A percentile compares a stretch with the other conserved stretches of the same genome.
Evolutionary conservation across 1,284 basidiomycete species (phyloP).

Genomic region (Marasmius fiardii): DNA sequence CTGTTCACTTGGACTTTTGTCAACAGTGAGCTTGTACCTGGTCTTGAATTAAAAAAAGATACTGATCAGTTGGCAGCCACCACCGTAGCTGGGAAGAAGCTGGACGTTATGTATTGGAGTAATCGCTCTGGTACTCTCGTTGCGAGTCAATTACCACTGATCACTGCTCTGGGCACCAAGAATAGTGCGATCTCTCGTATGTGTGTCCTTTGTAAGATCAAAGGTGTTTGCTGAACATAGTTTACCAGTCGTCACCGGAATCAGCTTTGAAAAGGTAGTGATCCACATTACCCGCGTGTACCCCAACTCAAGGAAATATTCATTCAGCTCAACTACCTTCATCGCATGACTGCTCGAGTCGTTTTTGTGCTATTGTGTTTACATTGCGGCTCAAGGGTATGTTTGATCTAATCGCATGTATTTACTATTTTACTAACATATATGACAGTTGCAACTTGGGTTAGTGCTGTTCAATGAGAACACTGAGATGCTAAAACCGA

Average conservation of each 20-base stretch:
- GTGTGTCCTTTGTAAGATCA: conserved; percentile 19
- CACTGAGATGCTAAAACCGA: not conserved
- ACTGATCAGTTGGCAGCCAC: conserved; percentile 29
- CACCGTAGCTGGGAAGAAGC: conserved; percentile 27
- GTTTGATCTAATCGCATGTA: conserved; percentile 15
- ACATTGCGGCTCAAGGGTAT: conserved; percentile 42
- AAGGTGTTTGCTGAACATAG: not conserved
- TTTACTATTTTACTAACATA: not conserved
- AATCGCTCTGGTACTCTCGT: conserved; percentile 50
- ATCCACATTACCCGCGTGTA: not conserved
- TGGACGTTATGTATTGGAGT: conserved; percentile 39
- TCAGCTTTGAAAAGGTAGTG: conserved; percentile 54
- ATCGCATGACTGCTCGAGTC: conserved; percentile 49
- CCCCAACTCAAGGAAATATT: not conserved
- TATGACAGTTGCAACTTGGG: conserved; percentile 4
- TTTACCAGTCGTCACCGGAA: conserved; percentile 50
- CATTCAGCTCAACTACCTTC: conserved; percentile 45
- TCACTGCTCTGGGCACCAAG: conserved; percentile 60
- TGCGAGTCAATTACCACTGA: conserved; percentile 55
- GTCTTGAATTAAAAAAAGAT: not conserved
- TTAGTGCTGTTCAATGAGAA: not conserved
- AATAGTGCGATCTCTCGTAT: conserved; percentile 60
- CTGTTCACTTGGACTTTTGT: conserved; percentile 47
- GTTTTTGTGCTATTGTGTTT: conserved; percentile 47
- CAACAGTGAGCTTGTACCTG: conserved; percentile 32